These are phyloP conservation scores for Paecilomyces formosus DNA, from an alignment of 2,329 filamentous ascomycete species.

Conservation along the genomic window DNA sequence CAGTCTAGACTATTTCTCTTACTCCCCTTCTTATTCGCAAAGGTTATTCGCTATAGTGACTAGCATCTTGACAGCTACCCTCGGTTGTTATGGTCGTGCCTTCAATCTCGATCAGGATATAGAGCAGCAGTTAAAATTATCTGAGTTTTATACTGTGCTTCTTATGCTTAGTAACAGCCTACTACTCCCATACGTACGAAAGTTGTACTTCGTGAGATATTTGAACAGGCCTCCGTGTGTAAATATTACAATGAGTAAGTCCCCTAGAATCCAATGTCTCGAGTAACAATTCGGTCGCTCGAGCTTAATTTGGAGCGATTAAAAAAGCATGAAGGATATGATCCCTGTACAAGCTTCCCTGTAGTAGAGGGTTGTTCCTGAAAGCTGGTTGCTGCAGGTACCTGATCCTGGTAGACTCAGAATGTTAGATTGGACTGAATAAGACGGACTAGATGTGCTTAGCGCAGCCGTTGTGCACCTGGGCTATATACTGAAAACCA, in stretches of 20 bases:
- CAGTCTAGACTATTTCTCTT: neutral
- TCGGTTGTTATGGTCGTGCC: neutral
- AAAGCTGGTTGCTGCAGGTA: neutral
- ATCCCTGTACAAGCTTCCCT: neutral
- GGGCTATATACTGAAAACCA: neutral
- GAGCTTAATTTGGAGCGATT: neutral
- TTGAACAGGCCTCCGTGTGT: neutral
- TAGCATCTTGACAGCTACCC: neutral
- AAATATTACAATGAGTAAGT: neutral
- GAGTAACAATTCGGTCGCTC: too few relatives aligned
- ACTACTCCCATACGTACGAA: neutral
- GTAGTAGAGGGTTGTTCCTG: neutral
- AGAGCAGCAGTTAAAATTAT: neutral
- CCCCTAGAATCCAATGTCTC: neutral
- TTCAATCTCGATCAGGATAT: neutral
- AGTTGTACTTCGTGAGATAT: neutral
- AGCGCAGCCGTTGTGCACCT: neutral
- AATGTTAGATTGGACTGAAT: neutral
- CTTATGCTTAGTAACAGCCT: neutral
- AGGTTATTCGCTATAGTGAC: neutral
- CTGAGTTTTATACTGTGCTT: neutral
- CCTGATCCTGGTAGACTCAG: neutral
- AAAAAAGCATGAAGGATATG: neutral
- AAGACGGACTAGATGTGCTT: neutral
- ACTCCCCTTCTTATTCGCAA: neutral